Conservation (phyloP, 345 rosid genomes). For the Clausena lansium region DNA sequence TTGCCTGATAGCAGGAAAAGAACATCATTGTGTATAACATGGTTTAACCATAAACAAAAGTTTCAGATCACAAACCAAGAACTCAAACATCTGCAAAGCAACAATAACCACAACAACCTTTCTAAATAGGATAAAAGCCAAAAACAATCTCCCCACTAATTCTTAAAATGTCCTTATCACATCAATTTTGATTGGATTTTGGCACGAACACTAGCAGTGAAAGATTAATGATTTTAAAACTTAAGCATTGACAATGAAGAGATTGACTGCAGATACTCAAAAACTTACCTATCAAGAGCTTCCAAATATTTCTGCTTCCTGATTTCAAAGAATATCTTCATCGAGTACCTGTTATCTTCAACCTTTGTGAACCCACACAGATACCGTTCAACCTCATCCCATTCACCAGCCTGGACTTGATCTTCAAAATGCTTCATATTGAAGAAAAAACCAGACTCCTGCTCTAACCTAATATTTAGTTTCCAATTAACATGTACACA, state of each 20-base stretch:
- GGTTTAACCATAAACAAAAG: not conserved
- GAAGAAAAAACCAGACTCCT: slow-evolving; percentile 85
- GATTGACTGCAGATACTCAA: not conserved
- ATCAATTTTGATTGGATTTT: not conserved
- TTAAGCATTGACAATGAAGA: not conserved
- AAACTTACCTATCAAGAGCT: slow-evolving; percentile 66
- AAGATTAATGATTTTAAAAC: not conserved
- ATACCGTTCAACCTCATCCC: slow-evolving; percentile 86
- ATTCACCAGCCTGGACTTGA: slow-evolving; percentile 71
- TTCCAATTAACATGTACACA: not conserved
- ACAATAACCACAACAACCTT: not conserved
- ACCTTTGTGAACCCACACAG: slow-evolving; percentile 84
- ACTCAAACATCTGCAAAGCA: not conserved
- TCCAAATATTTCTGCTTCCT: slow-evolving; percentile 91
- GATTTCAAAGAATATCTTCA: slow-evolving; percentile 86
- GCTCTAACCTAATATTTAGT: slow-evolving; percentile 48
- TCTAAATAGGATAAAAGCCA: not conserved
- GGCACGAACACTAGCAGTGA: not conserved
- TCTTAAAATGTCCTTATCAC: not conserved
- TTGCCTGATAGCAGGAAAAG: slow-evolving; percentile 41
- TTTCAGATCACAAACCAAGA: not conserved
- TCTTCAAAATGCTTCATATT: slow-evolving; percentile 78
- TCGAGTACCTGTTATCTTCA: slow-evolving; percentile 85
- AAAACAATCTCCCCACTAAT: not conserved
- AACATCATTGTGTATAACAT: slow-evolving; percentile 6